These are phyloP conservation scores for Rubia balearica DNA, from an alignment of 305 asterid genomes.

Conservation along the genomic window DNA sequence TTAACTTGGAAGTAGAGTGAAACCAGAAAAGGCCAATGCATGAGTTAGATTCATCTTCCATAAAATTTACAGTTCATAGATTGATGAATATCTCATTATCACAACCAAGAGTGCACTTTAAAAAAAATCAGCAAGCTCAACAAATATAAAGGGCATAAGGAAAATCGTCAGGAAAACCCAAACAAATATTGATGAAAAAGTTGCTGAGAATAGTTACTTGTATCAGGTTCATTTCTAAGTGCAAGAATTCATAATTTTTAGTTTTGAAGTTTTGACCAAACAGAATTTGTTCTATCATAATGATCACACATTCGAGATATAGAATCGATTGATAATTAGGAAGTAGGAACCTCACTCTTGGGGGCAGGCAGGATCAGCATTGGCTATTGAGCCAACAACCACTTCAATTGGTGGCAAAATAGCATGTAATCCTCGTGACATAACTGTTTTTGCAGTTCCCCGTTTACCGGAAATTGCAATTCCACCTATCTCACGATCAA, in stretches of 20 bases:
- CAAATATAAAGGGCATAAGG: background rate
- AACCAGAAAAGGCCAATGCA: background rate
- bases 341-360: conserved; percentile 59
- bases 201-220: background rate
- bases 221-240: background rate
- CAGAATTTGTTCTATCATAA: background rate
- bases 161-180: background rate
- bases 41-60: background rate
- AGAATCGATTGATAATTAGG: conserved; percentile 11
- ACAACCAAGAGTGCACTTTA: background rate
- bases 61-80: background rate
- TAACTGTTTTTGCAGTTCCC: conserved; percentile 97
- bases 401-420: conserved; percentile 98
- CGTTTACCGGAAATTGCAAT: conserved; percentile 95
- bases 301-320: background rate
- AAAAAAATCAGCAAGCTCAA: background rate
- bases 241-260: background rate
- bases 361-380: conserved; percentile 72
- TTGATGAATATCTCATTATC: background rate
- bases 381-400: conserved; percentile 69
- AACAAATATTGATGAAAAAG: background rate
- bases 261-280: background rate
- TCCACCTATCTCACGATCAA: conserved; percentile 95
- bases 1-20: background rate
- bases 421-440: conserved; percentile 98